phyloP scores from a whole-genome alignment of 805 yeast genomes.

The Cyberlindnera xylosilytica region DNA sequence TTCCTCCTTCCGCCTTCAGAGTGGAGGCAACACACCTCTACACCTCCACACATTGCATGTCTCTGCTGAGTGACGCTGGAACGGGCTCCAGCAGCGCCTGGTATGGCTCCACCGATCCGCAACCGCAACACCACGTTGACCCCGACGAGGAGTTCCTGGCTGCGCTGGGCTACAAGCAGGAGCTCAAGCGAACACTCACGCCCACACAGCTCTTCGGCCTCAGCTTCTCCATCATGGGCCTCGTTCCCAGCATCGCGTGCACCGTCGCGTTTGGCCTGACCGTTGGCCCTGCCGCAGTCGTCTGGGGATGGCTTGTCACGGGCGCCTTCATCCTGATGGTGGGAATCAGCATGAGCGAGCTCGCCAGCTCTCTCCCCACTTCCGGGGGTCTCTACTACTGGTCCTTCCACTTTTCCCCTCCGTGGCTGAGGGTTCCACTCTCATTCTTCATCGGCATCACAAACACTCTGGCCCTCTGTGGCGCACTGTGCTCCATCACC shows the following conservation, averaged over 20 bases:
- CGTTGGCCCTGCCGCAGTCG: constrained; percentile 54
- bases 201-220: constrained; percentile 63
- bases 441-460: constrained; percentile 62
- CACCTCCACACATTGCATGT: no score
- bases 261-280: constrained; percentile 44
- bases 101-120: background rate
- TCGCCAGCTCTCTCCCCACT: constrained; percentile 65
- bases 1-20: no score
- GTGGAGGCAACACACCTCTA: no score
- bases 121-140: constrained; percentile 4
- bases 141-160: constrained; percentile 18
- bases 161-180: constrained; percentile 62
- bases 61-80: no score
- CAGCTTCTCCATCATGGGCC: constrained; percentile 64
- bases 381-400: constrained; percentile 68
- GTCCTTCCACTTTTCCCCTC: constrained; percentile 61
- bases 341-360: constrained; percentile 57
- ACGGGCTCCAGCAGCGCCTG: constrained; percentile 4
- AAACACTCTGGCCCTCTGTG: constrained; percentile 60
- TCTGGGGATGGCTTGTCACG: constrained; percentile 70
- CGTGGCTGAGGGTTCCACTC: constrained; percentile 40
- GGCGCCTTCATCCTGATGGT: constrained; percentile 49
- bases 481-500: constrained; percentile 61
- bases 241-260: constrained; percentile 58
- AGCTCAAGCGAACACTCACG: constrained; percentile 53